phyloP scores from a whole-genome alignment of 495 filamentous ascomycete species.

The Pseudevernia furfuracea region DNA sequence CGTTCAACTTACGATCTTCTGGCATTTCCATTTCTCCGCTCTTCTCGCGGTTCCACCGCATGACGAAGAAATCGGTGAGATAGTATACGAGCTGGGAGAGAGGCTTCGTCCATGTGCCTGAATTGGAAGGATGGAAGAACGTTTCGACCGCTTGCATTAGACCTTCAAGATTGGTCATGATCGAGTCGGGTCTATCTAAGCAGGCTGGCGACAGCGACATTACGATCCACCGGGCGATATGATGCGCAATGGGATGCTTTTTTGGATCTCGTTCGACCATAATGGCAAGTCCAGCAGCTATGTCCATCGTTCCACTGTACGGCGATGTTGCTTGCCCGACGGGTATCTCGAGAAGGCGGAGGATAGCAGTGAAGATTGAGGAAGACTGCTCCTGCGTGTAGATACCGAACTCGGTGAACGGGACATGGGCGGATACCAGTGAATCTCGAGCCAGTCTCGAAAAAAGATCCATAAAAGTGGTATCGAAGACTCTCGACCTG shows the following conservation, averaged over 20 bases:
- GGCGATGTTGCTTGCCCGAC: slow-evolving; percentile 93
- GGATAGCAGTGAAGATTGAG: slow-evolving; percentile 83
- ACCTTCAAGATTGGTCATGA: slow-evolving; percentile 80
- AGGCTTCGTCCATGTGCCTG: slow-evolving; percentile 84
- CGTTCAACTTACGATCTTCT: slow-evolving; percentile 66
- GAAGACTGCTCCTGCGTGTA: slow-evolving; percentile 89
- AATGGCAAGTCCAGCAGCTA: slow-evolving; percentile 69
- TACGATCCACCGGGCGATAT: slow-evolving; percentile 91
- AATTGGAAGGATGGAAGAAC: slow-evolving; percentile 98
- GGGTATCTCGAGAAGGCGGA: slow-evolving; percentile 88
- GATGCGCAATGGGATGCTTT: slow-evolving; percentile 84
- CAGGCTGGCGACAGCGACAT: slow-evolving; percentile 86
- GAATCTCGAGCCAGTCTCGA: slow-evolving; percentile 81
- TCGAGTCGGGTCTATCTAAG: slow-evolving; percentile 66
- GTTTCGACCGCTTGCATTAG: slow-evolving; percentile 94
- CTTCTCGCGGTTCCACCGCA: slow-evolving; percentile 92
- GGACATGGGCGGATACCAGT: slow-evolving; percentile 61
- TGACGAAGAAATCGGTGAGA: slow-evolving; percentile 91
- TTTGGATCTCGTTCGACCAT: slow-evolving; percentile 85
- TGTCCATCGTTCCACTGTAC: slow-evolving; percentile 75
- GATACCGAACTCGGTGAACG: slow-evolving; percentile 81
- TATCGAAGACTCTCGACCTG: slow-evolving; percentile 79
- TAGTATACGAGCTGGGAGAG: slow-evolving; percentile 88
- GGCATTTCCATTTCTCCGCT: slow-evolving; percentile 86
- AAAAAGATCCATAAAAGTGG: slow-evolving; percentile 79